A percentile compares a stretch with the other conserved stretches of the same genome.
phyloP scores from a whole-genome alignment of 208 protist species.

The Crithidia thermophila region DNA sequence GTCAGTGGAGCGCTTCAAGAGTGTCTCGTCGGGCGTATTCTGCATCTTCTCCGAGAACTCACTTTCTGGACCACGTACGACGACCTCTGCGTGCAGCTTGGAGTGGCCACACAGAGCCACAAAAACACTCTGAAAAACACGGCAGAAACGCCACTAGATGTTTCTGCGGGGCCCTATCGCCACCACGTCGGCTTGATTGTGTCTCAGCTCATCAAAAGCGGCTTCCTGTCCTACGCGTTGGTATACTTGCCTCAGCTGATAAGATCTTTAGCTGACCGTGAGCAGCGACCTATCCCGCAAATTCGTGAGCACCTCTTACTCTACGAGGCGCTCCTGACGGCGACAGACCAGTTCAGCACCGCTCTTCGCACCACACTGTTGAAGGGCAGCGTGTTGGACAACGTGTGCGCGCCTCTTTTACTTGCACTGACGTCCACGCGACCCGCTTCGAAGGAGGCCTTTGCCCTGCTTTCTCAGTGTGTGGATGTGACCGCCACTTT shows the following conservation, averaged over 20 bases:
- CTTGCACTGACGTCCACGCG: background rate
- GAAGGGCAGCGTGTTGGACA: background rate
- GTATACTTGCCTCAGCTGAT: constrained; percentile 15
- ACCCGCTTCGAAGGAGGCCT: background rate
- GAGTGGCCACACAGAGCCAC: constrained; percentile 11
- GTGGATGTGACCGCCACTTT: constrained; percentile 22
- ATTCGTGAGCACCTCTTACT: constrained; percentile 21
- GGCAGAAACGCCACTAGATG: constrained; percentile 14
- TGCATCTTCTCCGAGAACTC: constrained; percentile 39
- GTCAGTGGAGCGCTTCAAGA: constrained; percentile 13
- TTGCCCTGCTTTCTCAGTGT: constrained; percentile 7
- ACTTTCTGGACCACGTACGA: constrained; percentile 50
- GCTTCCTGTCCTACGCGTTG: constrained; percentile 16
- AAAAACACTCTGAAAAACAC: background rate
- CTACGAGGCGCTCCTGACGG: constrained; percentile 21
- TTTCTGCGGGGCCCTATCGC: constrained; percentile 28
- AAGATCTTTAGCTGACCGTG: background rate
- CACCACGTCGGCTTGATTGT: constrained; percentile 35
- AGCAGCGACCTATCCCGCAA: background rate
- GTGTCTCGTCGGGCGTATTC: constrained; percentile 15
- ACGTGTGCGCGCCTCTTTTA: constrained; percentile 16
- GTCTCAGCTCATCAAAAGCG: constrained; percentile 11
- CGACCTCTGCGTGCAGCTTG: constrained; percentile 8
- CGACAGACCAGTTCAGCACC: constrained; percentile 15
- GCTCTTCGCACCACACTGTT: constrained; percentile 14